Evolutionary conservation across 495 filamentous ascomycete genomes (phyloP).

Genomic region (Trichoderma orchidacearum): DNA sequence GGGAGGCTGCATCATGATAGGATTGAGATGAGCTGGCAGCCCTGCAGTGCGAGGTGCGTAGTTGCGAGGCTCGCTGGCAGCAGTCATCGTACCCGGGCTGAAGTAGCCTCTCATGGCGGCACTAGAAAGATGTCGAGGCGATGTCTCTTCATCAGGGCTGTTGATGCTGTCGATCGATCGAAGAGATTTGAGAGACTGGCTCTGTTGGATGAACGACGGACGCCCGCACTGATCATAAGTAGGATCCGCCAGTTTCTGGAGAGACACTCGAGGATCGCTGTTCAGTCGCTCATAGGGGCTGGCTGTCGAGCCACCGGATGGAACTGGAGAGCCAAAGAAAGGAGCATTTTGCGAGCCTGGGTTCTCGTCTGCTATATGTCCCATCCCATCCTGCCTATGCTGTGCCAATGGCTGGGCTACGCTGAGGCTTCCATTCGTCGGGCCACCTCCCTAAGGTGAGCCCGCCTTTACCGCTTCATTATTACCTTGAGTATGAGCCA

Average conservation of each 20-base stretch:
- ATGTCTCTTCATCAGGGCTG: not conserved
- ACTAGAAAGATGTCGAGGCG: not conserved
- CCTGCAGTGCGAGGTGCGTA: slow-evolving; percentile 2
- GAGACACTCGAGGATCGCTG: not conserved
- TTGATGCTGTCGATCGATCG: not conserved
- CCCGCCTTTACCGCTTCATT: not conserved
- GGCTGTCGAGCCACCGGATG: not conserved
- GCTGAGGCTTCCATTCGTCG: not conserved
- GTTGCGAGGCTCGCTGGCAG: slow-evolving; percentile 3
- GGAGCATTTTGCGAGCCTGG: not conserved
- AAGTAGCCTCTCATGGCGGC: not conserved
- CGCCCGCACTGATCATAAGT: not conserved
- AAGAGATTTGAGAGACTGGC: not conserved
- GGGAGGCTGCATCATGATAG: not conserved
- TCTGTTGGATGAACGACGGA: not conserved
- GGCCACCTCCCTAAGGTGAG: not conserved
- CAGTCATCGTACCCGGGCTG: not conserved
- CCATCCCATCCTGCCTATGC: not conserved
- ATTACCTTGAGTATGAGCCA: not conserved
- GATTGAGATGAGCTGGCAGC: not conserved
- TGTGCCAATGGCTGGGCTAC: not conserved
- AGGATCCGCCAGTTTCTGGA: not conserved
- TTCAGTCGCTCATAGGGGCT: not conserved
- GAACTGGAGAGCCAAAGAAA: not conserved
- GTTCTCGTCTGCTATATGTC: not conserved